phyloP scores from a whole-genome alignment of 305 asterid genomes.

The Fraxinus ornus region DNA sequence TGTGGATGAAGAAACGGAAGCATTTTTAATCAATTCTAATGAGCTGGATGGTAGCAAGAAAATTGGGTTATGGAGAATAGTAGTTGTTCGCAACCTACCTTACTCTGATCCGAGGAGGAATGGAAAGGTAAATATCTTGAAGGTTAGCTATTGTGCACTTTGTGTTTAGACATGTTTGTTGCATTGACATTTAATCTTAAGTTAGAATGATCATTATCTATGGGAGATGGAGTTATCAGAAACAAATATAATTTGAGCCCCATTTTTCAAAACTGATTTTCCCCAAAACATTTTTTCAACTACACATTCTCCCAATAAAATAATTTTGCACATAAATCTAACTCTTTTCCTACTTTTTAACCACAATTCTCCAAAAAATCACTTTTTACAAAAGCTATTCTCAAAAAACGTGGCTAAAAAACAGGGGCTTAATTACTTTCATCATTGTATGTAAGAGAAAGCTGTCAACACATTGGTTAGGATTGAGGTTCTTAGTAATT shows the following conservation, averaged over 20 bases:
- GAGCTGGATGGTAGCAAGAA: slow-evolving; percentile 57
- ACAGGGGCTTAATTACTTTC: background rate
- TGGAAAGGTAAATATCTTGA: slow-evolving; percentile 61
- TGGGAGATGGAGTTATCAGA: background rate
- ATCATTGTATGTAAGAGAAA: background rate
- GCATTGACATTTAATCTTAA: slow-evolving; percentile 1
- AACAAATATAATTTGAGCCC: background rate
- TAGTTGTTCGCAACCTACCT: slow-evolving; percentile 72
- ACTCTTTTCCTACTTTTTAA: background rate
- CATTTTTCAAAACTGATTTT: background rate
- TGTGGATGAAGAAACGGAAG: slow-evolving; percentile 74
- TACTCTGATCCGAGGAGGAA: slow-evolving; percentile 80
- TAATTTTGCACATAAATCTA: background rate
- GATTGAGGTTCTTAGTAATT: background rate
- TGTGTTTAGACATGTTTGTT: background rate
- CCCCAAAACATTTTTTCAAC: background rate
- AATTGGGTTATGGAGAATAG: slow-evolving; percentile 75
- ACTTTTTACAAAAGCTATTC: background rate
- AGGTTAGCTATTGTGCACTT: background rate
- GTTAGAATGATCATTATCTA: background rate
- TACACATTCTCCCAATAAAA: background rate
- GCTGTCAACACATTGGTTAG: background rate
- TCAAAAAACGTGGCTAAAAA: too few species aligned
- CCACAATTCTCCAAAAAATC: background rate
- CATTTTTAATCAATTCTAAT: slow-evolving; percentile 52